Evolutionary conservation across 2,329 filamentous ascomycete species (phyloP), one percentile per base, ranked within the genome.

Genomic region (Malbranchea cinnamomea): DNA sequence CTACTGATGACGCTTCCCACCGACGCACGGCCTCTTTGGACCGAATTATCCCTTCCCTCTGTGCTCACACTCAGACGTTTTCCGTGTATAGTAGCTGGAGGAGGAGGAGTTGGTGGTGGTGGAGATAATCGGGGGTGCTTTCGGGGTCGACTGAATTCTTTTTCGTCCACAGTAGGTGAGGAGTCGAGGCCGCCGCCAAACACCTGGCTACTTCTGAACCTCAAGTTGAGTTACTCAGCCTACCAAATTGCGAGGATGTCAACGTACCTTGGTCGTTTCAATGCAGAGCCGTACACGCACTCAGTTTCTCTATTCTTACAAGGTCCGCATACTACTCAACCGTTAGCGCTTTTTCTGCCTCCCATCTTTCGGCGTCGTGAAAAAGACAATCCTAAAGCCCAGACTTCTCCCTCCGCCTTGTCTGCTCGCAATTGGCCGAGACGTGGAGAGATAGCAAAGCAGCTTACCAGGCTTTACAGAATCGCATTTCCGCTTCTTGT

Each of bases 401-500:
- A n/a, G n/a, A n/a, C n/a, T n/a, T n/a, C n/a, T n/a, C n/a, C n/a
- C n/a, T n/a, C n/a, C n/a, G n/a, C n/a, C n/a, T n/a, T n/a, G n/a
- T n/a, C n/a, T n/a, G n/a, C n/a, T 14, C n/a, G 18, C 15, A 34
- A 3, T 11, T 4, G 22, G n/a, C 19, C 6, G 13, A 17, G 8
- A 27, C 11, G 11, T 2, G 6, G n/a, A 12, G 19, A 6, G 7
- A n/a, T 11, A 33, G 16, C 9, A 15, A 8, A 19, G 17, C 6
- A 6, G 27, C 28, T 20, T 30, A 36, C 37, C 22, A 18, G 38
- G 36, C 16, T 6, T 21, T 12, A 25, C 22, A 5, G 29, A 15
- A n/a, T 35, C 36, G 19, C 37, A 40, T 30, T 23, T 34, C 20
- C 25, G 31, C 18, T 40, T 40, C 11, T 15, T 30, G 14, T 9